phyloP scores from a whole-genome alignment of 2,329 filamentous ascomycete species.

The Cladophialophora immunda region DNA sequence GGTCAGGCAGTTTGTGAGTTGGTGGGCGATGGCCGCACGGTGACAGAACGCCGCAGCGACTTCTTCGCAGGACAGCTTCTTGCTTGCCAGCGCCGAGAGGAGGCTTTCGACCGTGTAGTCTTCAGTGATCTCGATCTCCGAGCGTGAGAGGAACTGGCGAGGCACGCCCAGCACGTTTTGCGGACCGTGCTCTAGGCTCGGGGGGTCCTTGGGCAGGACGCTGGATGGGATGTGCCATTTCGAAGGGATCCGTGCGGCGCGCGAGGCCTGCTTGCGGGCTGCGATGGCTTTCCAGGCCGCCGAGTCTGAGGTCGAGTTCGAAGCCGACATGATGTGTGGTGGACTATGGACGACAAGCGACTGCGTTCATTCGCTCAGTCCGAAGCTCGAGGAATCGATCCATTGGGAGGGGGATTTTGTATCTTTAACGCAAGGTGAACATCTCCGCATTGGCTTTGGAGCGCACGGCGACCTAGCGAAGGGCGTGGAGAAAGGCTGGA shows the following conservation, averaged over 20 bases:
- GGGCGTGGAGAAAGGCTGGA: conserved; percentile 3
- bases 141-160: conserved; percentile 60
- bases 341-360: background rate
- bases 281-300: conserved; percentile 45
- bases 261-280: conserved; percentile 49
- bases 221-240: conserved; percentile 50
- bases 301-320: conserved; percentile 7
- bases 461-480: background rate
- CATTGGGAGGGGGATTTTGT: background rate
- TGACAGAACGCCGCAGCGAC: conserved; percentile 66
- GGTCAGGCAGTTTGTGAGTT: conserved; percentile 48
- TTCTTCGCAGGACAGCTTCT: conserved; percentile 51
- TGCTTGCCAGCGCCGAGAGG: conserved; percentile 46
- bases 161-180: conserved; percentile 59
- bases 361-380: background rate
- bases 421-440: background rate
- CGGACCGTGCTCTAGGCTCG: conserved; percentile 28
- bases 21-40: conserved; percentile 45
- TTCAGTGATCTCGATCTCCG: conserved; percentile 66
- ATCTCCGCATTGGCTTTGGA: background rate
- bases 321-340: background rate
- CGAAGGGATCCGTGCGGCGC: conserved; percentile 50
- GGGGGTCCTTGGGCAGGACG: conserved; percentile 38
- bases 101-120: conserved; percentile 56
- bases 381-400: background rate